phyloP scores from a whole-genome alignment of 2,329 filamentous ascomycete species.

The Aschersonia sp. region DNA sequence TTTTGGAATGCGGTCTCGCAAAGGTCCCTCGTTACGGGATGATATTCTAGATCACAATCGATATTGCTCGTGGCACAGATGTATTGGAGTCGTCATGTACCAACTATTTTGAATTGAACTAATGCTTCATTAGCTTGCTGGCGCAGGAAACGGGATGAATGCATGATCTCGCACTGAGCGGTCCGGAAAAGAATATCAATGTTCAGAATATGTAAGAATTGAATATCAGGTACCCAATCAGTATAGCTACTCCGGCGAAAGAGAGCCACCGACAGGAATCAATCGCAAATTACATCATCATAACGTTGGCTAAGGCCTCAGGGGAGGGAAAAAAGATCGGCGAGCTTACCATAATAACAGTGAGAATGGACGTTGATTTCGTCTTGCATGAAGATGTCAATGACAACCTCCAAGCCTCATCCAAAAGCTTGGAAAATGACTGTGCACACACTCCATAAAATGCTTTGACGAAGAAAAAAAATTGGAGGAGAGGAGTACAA shows the following conservation, averaged over 20 bases:
- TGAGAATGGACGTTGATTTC: no score
- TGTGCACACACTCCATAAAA: neutral
- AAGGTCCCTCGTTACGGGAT: no score
- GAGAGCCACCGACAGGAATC: slow-evolving; percentile 73
- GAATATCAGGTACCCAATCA: slow-evolving; percentile 69
- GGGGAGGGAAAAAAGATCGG: no score
- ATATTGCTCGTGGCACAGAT: no score
- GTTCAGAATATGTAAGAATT: slow-evolving; percentile 99
- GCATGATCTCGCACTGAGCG: neutral
- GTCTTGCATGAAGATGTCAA: no score
- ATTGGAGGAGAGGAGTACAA: neutral
- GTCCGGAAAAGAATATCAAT: neutral
- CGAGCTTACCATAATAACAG: no score
- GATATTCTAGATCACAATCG: no score
- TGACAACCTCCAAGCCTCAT: no score
- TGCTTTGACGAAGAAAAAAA: slow-evolving; percentile 1
- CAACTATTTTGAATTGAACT: no score
- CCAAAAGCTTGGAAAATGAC: no score
- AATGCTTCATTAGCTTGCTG: neutral
- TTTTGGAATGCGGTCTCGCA: no score
- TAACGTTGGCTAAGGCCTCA: slow-evolving; percentile 15
- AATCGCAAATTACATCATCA: slow-evolving; percentile 99
- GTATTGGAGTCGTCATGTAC: no score
- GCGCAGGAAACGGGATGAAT: neutral
- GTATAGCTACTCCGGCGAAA: slow-evolving; percentile 80